Conservation (phyloP, 108 stramenopile species). For the Discostella pseudostelligera region DNA sequence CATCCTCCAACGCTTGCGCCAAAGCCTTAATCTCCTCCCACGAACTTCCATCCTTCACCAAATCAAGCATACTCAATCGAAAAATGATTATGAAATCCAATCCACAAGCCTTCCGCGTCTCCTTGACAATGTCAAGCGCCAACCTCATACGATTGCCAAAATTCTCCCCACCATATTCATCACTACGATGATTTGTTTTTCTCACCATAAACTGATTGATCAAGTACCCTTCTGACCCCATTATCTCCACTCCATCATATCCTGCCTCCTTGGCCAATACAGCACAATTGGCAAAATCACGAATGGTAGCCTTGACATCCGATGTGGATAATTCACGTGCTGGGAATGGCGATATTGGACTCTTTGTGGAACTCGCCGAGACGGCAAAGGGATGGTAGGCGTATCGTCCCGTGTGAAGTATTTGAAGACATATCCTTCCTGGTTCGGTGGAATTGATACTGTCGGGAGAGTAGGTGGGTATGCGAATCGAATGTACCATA, state of each 20-base stretch:
- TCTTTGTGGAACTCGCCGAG: constrained; percentile 80
- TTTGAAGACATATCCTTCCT: constrained; percentile 83
- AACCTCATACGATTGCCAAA: constrained; percentile 92
- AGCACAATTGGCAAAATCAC: constrained; percentile 89
- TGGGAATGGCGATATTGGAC: constrained; percentile 86
- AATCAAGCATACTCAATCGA: constrained; percentile 93
- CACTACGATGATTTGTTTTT: constrained; percentile 87
- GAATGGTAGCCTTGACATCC: constrained; percentile 80
- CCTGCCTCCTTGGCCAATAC: constrained; percentile 88
- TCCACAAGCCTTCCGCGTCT: constrained; percentile 81
- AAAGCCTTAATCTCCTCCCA: constrained; percentile 92
- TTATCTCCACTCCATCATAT: constrained; percentile 98
- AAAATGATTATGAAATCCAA: constrained; percentile 96
- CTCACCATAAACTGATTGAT: constrained; percentile 94
- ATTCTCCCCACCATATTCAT: constrained; percentile 88
- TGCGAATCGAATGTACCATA: constrained; percentile 80
- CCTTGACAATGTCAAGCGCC: constrained; percentile 86
- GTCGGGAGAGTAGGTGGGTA: constrained; percentile 53
- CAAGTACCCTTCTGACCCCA: constrained; percentile 97
- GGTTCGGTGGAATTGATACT: constrained; percentile 32
- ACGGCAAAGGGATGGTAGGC: constrained; percentile 94
- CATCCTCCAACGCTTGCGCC: constrained; percentile 82
- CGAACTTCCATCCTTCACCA: constrained; percentile 89
- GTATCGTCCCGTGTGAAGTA: constrained; percentile 94
- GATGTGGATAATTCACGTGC: constrained; percentile 71